Base-by-base conservation (phyloP, 768 basidiomycete species). In the Phlebiopsis gigantea region DNA sequence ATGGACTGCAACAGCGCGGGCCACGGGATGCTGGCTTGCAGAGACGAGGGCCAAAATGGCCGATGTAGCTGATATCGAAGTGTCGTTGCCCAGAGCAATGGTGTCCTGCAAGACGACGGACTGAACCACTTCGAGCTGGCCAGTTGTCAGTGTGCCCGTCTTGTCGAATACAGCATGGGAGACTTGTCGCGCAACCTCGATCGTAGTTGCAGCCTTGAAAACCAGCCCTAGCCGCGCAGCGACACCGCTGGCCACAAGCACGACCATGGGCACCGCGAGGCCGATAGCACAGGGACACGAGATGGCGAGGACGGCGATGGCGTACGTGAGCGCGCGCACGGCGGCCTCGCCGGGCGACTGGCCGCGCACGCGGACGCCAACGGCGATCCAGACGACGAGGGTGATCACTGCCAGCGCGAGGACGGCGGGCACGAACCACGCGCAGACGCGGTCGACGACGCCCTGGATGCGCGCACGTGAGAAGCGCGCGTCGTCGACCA, bases 81-180 rank as follows among this genome's bases (percentile, higher is more conserved):
- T 44, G 21, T 59, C 57, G 19, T 26, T 59, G n/a, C n/a, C n/a
- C 5, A 48, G 24, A 9, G 12, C 19, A 21, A 50, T 45, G 1
- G 30, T 28, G 15, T 57, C 63, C 8, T 25, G 26, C 28, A 66
- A 14, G 25, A 73, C 51, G 34, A 69, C 67, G 44, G 69, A 64
- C 46, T 69, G 65, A n/a, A 70, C 71, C 17, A 80, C 75, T 0
- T 68, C 62, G 26, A 76, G 70, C 51, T 72, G 62, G 10, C 78
- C 78, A 46, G 67, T 60, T 1, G 82, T 80, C 50, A 83, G 69
- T 14, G 82, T 84, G 0, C 82, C 82, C 0, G 82, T 84, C 72
- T 85, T 85, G 69, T 85, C 83, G 55, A 84, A 78, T 1, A 77
- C 79, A 28, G 78, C 72, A 49, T 73, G 71, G 30, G 73, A 69